Evolutionary conservation across 129 eudicot genomes (phyloP).

Genomic region (Flaveria robusta): DNA sequence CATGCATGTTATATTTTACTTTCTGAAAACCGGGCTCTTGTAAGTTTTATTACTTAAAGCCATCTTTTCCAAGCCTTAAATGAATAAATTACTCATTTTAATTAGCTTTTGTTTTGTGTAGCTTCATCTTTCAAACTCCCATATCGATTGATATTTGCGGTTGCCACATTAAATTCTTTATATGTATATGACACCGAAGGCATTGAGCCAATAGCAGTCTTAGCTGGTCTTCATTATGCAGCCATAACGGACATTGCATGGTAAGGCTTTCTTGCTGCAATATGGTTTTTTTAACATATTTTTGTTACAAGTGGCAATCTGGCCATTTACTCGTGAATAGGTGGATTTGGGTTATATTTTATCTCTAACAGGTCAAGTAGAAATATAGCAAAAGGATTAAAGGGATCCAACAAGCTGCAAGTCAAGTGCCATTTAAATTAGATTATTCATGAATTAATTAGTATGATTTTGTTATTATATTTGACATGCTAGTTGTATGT

Average conservation of each 20-base stretch:
- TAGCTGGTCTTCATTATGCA: slow-evolving; percentile 98
- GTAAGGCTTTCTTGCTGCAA: slow-evolving; percentile 41
- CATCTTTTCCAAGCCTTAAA: slow-evolving; percentile 5
- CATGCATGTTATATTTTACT: background rate
- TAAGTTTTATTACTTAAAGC: slow-evolving; percentile 23
- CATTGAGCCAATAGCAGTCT: slow-evolving; percentile 70
- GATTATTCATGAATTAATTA: background rate
- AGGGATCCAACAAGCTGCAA: background rate
- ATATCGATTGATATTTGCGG: slow-evolving; percentile 80
- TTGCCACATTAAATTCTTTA: slow-evolving; percentile 88
- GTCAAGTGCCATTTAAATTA: background rate
- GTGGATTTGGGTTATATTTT: background rate
- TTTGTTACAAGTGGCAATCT: background rate
- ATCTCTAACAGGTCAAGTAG: background rate
- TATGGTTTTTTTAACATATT: background rate
- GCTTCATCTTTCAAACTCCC: slow-evolving; percentile 89
- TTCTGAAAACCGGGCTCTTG: slow-evolving; percentile 26
- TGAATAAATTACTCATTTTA: background rate
- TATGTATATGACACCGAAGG: slow-evolving; percentile 89
- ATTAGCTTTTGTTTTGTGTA: slow-evolving; percentile 29
- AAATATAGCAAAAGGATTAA: background rate
- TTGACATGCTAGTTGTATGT: background rate
- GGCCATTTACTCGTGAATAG: background rate
- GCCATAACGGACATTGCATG: slow-evolving; percentile 95
- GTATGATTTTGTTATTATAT: background rate